Evolutionary conservation across 2,329 filamentous ascomycete species (phyloP).

Genomic region (Atkinsonella hypoxylon): DNA sequence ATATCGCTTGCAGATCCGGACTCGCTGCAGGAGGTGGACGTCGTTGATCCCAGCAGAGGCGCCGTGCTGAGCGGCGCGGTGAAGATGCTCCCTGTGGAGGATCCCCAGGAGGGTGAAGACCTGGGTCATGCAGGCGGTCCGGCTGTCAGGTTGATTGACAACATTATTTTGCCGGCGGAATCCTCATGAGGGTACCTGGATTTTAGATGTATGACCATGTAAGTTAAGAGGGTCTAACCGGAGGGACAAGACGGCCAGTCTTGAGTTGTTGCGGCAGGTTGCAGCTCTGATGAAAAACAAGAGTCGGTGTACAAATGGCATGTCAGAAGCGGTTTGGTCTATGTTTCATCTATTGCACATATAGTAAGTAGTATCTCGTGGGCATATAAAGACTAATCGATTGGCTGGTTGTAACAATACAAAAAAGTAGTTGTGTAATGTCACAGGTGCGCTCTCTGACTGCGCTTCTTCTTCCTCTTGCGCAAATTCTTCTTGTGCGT

Average conservation of each 20-base stretch:
- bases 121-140: constrained; percentile 62
- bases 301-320: background rate
- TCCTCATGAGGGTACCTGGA: constrained; percentile 15
- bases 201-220: background rate
- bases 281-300: background rate
- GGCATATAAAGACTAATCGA: background rate
- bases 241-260: background rate
- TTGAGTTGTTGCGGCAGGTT: background rate
- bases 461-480: constrained; percentile 34
- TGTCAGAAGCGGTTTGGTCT: background rate
- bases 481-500: constrained; percentile 31
- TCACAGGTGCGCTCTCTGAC: constrained; percentile 39
- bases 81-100: constrained; percentile 75
- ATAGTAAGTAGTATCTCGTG: background rate
- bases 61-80: constrained; percentile 83
- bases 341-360: background rate
- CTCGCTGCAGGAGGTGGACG: constrained; percentile 65
- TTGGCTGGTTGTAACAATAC: background rate
- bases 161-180: constrained; percentile 54
- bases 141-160: constrained; percentile 82
- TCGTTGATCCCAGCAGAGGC: constrained; percentile 57
- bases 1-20: constrained; percentile 81
- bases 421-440: background rate
- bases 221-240: background rate
- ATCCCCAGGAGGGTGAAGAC: constrained; percentile 57